Percentiles rank a stretch among this genome's conserved stretches.
Evolutionary conservation across 129 eudicot species (phyloP).

Genomic region (Pseudognaphalium luteoalbum): DNA sequence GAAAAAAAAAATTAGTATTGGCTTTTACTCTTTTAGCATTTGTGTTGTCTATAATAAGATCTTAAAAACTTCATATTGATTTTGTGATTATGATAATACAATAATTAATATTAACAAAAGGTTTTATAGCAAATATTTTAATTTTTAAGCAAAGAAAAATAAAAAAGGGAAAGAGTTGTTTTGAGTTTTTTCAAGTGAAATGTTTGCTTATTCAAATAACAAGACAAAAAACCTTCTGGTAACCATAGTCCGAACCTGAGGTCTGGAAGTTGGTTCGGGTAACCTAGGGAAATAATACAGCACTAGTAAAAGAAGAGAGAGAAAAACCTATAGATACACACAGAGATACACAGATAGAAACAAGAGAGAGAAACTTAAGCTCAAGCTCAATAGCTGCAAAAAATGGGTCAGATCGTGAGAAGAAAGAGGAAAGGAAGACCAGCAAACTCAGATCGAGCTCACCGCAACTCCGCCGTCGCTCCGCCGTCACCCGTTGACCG

Average conservation of each 20-base stretch:
- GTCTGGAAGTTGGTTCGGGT: conserved; percentile 42
- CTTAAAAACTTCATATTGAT: too few relatives aligned
- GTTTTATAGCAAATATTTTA: too few relatives aligned
- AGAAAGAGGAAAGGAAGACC: conserved; percentile 88
- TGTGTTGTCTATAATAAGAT: too few relatives aligned
- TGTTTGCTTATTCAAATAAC: background rate
- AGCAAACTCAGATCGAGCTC: conserved; percentile 75
- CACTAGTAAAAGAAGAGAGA: conserved; percentile 42
- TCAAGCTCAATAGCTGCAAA: conserved; percentile 31
- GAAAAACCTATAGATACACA: conserved; percentile 20
- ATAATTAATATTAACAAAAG: too few relatives aligned
- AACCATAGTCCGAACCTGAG: conserved; percentile 37
- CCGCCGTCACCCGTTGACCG: conserved; percentile 36
- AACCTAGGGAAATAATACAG: conserved; percentile 43
- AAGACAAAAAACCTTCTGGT: conserved; percentile 21
- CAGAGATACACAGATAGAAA: conserved; percentile 33
- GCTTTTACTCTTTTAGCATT: too few relatives aligned
- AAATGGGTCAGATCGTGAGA: conserved; percentile 91
- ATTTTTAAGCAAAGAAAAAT: too few relatives aligned
- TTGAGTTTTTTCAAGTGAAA: too few relatives aligned
- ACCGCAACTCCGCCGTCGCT: conserved; percentile 26
- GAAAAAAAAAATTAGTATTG: too few relatives aligned
- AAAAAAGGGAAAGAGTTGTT: too few relatives aligned
- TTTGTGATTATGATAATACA: too few relatives aligned
- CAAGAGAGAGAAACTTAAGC: conserved; percentile 26